Evolutionary conservation across 2,329 filamentous ascomycete genomes (phyloP), one percentile per base, ranked within the genome.

Genomic region (Lachnellula suecica): DNA sequence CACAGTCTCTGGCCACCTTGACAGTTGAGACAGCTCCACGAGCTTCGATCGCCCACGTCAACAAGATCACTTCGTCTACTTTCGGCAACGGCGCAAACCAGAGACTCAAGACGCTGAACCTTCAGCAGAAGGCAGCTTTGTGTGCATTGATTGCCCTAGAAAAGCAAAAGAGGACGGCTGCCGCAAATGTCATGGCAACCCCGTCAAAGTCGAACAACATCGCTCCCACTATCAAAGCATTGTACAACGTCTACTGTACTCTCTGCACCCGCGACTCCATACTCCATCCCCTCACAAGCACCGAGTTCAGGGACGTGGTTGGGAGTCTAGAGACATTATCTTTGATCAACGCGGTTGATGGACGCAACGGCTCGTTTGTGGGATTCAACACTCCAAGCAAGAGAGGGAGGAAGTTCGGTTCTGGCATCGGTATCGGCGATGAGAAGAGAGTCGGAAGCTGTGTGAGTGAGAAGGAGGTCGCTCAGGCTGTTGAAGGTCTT

Each of bases 71-170:
- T 0, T 85, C 92, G 0, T 84, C 90, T 4, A 89, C 91, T 1
- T 97, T 99, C 70, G 90, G 89, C 68, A 93, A 97, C 62, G 92
- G 92, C 31, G 88, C 91, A 1, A 83, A 79, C 11, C 91, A 97
- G 63, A 84, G 94, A 52, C 82, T 99, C 13, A 87, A 89, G 69
- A 85, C 86, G 4, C 82, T 99, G 51, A 99, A 97, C 68, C 79
- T 99, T 2, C 95, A 99, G 68, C 94, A 99, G 70, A 97, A 96
- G 70, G 94, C 93, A 4, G 91, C 93, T 0, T 79, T 99, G 9
- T 99, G 94, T 72, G 84, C 93, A 0, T 78, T 99, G 13, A 80
- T 93, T 35, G 90, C 91, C 2, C 83, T 94, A n/a, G 92, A 97
- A 69, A 89, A 88, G 63, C 84, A 84, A 57, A 87, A 82, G 60